phyloP scores from a whole-genome alignment of 306 rosid species.

The Crotalaria pallida region DNA sequence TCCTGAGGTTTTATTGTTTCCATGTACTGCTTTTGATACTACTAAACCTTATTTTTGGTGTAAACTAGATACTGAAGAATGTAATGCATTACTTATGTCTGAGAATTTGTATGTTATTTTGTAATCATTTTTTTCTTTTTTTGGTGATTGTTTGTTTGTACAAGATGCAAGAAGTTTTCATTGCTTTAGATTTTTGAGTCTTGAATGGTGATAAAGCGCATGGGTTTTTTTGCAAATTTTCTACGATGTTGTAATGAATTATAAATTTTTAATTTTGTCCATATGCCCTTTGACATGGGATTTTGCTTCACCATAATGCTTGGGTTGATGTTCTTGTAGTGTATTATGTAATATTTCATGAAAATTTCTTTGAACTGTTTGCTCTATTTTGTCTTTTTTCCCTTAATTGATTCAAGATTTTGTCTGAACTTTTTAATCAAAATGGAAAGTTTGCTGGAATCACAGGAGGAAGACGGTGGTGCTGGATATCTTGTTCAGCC shows the following conservation, averaged over 20 bases:
- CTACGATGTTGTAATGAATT: background rate
- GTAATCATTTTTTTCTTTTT: background rate
- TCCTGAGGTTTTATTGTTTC: background rate
- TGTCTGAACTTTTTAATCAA: background rate
- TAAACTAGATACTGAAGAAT: background rate
- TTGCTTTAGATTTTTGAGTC: background rate
- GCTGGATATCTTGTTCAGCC: slow-evolving; percentile 85
- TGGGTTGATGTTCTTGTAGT: background rate
- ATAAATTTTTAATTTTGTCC: background rate
- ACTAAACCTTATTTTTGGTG: background rate
- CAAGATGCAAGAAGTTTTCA: too few relatives aligned
- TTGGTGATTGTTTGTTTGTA: background rate
- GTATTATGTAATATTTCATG: background rate
- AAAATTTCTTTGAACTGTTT: background rate
- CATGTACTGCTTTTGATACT: background rate
- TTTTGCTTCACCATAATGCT: background rate
- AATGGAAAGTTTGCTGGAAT: slow-evolving; percentile 5
- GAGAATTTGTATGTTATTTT: background rate
- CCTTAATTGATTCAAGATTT: background rate
- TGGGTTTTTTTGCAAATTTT: background rate
- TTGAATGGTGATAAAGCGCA: background rate
- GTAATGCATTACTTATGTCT: too few relatives aligned
- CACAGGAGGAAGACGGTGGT: slow-evolving; percentile 79
- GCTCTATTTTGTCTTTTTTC: background rate
- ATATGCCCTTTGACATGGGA: background rate